These are phyloP conservation scores for Alternaria atra DNA, from an alignment of 2,329 filamentous ascomycete species.

Conservation along the genomic window DNA sequence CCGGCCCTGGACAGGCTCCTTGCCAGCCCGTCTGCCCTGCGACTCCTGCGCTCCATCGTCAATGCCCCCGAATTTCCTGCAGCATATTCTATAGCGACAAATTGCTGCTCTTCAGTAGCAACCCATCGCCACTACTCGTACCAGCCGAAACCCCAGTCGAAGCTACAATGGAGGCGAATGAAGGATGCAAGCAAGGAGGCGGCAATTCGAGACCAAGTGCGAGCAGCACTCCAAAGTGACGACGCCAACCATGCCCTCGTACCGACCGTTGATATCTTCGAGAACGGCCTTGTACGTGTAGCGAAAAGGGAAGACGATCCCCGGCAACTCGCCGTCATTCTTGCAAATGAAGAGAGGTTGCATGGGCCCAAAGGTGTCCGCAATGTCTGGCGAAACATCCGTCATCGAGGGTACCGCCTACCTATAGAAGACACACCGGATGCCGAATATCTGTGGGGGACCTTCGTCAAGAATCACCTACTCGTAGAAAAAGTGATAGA, in stretches of 20 bases:
- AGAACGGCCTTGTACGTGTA: conserved; percentile 2
- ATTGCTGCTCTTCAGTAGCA: conserved; percentile 27
- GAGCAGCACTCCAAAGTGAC: conserved; percentile 18
- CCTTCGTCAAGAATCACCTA: conserved; percentile 51
- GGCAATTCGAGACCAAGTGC: conserved; percentile 16
- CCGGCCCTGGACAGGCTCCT: conserved; percentile 57
- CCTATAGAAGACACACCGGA: conserved; percentile 50
- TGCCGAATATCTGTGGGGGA: conserved; percentile 57
- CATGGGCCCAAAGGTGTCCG: conserved; percentile 53
- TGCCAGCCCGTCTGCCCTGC: conserved; percentile 55
- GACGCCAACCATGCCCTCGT: conserved; percentile 6
- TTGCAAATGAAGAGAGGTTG: conserved; percentile 54
- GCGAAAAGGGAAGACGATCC: conserved; percentile 4
- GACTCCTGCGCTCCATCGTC: conserved; percentile 49
- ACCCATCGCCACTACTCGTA: conserved; percentile 27
- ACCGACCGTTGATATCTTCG: neutral
- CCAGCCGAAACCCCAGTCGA: neutral
- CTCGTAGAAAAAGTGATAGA: conserved; percentile 51
- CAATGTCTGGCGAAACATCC: conserved; percentile 56
- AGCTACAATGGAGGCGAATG: conserved; percentile 28
- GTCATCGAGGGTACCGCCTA: conserved; percentile 49
- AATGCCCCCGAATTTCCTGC: conserved; percentile 32
- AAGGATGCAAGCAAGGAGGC: conserved; percentile 12
- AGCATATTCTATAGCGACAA: conserved; percentile 23
- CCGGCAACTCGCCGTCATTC: conserved; percentile 50